Evolutionary conservation across 177 flowering plant genomes (phyloP).

Genomic region (Vitis hybrid): DNA sequence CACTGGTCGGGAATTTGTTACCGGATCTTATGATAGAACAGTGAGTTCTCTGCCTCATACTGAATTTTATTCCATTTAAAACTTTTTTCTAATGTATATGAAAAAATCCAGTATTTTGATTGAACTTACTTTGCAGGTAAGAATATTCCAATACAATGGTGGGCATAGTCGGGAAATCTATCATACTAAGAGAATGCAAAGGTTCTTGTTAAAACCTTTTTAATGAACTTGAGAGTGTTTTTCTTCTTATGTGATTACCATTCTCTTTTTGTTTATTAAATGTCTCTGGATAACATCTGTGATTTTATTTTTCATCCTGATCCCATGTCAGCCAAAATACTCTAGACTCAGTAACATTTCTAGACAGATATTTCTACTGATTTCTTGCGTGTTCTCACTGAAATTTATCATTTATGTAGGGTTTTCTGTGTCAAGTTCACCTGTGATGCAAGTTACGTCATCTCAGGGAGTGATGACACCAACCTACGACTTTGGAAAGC

Average conservation of each 20-base stretch:
- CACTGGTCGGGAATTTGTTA: conserved; percentile 94
- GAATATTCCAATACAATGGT: conserved; percentile 89
- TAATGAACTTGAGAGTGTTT: background rate
- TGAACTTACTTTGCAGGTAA: conserved; percentile 47
- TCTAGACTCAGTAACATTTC: too few species aligned
- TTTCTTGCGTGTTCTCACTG: background rate
- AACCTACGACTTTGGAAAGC: conserved; percentile 98
- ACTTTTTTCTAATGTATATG: background rate
- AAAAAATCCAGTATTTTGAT: background rate
- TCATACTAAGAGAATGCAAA: conserved; percentile 99
- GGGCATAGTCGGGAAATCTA: conserved; percentile 94
- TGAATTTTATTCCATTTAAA: background rate
- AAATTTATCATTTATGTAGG: conserved; percentile 36
- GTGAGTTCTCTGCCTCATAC: conserved; percentile 43
- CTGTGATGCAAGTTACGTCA: conserved; percentile 75
- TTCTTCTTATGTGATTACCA: background rate
- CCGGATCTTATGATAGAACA: conserved; percentile 96
- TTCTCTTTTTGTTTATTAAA: background rate
- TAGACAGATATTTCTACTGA: background rate
- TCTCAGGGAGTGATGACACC: conserved; percentile 97
- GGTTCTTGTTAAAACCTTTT: conserved; percentile 37
- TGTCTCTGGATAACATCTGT: background rate
- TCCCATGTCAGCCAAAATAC: too few species aligned
- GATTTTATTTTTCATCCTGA: background rate
- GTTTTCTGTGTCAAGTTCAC: conserved; percentile 86